A percentile compares a stretch with the other conserved stretches of the same genome.
These are phyloP conservation scores for Nigrograna mackinnonii DNA, from an alignment of 2,329 filamentous ascomycete genomes.

Conservation along the genomic window DNA sequence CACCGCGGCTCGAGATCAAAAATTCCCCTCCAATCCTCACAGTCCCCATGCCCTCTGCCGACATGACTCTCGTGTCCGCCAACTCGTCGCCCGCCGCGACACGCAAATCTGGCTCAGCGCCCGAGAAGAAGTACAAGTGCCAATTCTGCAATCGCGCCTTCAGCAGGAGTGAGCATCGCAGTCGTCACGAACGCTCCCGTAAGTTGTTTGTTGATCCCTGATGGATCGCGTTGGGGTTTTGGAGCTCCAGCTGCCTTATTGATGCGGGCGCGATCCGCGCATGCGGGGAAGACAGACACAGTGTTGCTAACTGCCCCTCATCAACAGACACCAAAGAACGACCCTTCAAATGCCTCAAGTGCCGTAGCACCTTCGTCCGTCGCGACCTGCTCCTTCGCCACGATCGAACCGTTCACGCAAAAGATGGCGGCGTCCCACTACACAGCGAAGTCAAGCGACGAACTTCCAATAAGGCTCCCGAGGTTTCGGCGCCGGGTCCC, in stretches of 20 bases:
- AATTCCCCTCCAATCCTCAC: not conserved
- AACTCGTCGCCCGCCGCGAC: slow-evolving; percentile 68
- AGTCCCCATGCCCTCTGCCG: slow-evolving; percentile 67
- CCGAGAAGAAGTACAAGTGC: slow-evolving; percentile 99
- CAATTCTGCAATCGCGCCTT: slow-evolving; percentile 98
- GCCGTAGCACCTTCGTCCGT: slow-evolving; percentile 96
- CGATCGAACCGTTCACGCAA: slow-evolving; percentile 97
- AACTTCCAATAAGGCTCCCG: slow-evolving; percentile 68
- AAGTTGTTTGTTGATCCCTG: slow-evolving; percentile 57
- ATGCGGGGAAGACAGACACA: slow-evolving; percentile 34
- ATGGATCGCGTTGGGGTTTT: slow-evolving; percentile 20
- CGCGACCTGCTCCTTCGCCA: slow-evolving; percentile 95
- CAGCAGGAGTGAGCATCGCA: slow-evolving; percentile 95
- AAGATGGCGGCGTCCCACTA: slow-evolving; percentile 91
- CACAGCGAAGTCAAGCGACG: slow-evolving; percentile 94
- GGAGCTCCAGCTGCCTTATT: slow-evolving; percentile 17
- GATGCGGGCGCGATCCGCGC: slow-evolving; percentile 39
- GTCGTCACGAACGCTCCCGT: slow-evolving; percentile 97
- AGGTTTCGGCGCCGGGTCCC: slow-evolving; percentile 59
- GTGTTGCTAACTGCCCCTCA: slow-evolving; percentile 38
- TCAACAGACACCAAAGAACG: slow-evolving; percentile 91
- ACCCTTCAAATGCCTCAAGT: slow-evolving; percentile 98
- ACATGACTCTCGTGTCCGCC: slow-evolving; percentile 64
- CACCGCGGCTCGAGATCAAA: slow-evolving; percentile 14
- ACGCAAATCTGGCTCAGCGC: slow-evolving; percentile 72